Percentiles rank a stretch among this genome's conserved stretches.
These are phyloP conservation scores for Thyridium curvatum DNA, from an alignment of 2,329 filamentous ascomycete species.

Conservation along the genomic window DNA sequence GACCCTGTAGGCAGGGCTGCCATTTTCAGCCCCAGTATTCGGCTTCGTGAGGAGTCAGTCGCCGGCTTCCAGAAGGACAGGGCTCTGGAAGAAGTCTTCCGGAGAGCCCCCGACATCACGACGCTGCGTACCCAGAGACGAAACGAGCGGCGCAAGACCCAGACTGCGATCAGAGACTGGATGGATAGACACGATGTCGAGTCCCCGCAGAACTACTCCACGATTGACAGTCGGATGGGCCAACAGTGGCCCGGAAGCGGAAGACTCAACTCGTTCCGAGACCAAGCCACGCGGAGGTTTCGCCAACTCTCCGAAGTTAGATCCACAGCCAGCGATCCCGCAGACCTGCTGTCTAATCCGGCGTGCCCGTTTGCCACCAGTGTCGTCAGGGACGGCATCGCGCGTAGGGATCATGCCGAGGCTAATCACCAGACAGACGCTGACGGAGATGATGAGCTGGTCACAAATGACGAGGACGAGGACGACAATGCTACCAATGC, in stretches of 20 bases:
- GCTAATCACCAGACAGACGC: slow-evolving; percentile 66
- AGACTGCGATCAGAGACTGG: slow-evolving; percentile 81
- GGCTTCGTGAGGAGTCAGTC: slow-evolving; percentile 79
- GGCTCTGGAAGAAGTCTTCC: slow-evolving; percentile 86
- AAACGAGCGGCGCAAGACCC: slow-evolving; percentile 64
- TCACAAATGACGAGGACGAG: slow-evolving; percentile 71
- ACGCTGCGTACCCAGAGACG: slow-evolving; percentile 53
- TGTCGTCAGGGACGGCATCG: slow-evolving; percentile 17
- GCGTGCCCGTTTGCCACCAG: slow-evolving; percentile 19
- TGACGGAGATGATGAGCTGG: slow-evolving; percentile 85
- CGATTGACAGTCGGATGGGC: slow-evolving; percentile 34
- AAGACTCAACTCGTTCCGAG: slow-evolving; percentile 37
- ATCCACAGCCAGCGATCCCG: slow-evolving; percentile 58
- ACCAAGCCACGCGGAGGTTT: slow-evolving; percentile 35
- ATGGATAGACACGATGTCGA: slow-evolving; percentile 65
- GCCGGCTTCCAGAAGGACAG: slow-evolving; percentile 85
- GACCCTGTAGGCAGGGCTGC: slow-evolving; percentile 50
- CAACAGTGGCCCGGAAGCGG: slow-evolving; percentile 44
- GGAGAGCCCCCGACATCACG: slow-evolving; percentile 60
- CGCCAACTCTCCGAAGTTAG: slow-evolving; percentile 49
- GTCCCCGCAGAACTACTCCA: slow-evolving; percentile 42
- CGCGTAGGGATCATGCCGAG: slow-evolving; percentile 35
- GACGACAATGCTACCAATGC: slow-evolving; percentile 40
- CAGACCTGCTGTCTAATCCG: slow-evolving; percentile 48
- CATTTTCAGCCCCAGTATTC: slow-evolving; percentile 66